phyloP scores from a whole-genome alignment of 1,284 basidiomycete species.

The Entoloma clypeatum region DNA sequence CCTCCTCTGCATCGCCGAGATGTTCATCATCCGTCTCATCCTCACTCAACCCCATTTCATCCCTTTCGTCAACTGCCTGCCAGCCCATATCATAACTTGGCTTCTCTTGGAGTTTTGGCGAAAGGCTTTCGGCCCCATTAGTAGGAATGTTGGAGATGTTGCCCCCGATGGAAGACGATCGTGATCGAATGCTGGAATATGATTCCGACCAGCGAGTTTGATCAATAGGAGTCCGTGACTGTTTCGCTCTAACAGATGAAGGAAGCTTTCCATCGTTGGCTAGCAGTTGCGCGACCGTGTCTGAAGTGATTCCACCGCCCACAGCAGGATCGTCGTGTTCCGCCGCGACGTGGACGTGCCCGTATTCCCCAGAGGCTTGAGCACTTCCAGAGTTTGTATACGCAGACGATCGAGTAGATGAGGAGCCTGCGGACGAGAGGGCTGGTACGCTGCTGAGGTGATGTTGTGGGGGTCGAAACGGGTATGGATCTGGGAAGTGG shows the following conservation, averaged over 20 bases:
- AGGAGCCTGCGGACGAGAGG: conserved; percentile 64
- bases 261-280: conserved; percentile 47
- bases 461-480: conserved; percentile 44
- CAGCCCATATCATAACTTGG: conserved; percentile 71
- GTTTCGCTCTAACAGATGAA: conserved; percentile 37
- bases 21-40: conserved; percentile 72
- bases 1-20: conserved; percentile 45
- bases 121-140: conserved; percentile 39
- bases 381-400: conserved; percentile 67
- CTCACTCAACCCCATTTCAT: conserved; percentile 65
- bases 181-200: conserved; percentile 60
- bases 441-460: conserved; percentile 44
- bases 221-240: conserved; percentile 45
- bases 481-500: conserved; percentile 53
- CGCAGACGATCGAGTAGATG: conserved; percentile 72
- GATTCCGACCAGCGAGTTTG: conserved; percentile 66
- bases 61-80: conserved; percentile 69
- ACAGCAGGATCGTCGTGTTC: conserved; percentile 51
- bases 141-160: conserved; percentile 41
- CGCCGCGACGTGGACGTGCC: conserved; percentile 62
- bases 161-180: conserved; percentile 62
- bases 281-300: conserved; percentile 58
- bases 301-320: conserved; percentile 56
- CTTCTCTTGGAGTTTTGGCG: conserved; percentile 51
- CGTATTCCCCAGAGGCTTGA: conserved; percentile 53